Evolutionary conservation across 176 grass and related monocot species (phyloP), one percentile per base, ranked within the genome.

Genomic region (Cocos nucifera): DNA sequence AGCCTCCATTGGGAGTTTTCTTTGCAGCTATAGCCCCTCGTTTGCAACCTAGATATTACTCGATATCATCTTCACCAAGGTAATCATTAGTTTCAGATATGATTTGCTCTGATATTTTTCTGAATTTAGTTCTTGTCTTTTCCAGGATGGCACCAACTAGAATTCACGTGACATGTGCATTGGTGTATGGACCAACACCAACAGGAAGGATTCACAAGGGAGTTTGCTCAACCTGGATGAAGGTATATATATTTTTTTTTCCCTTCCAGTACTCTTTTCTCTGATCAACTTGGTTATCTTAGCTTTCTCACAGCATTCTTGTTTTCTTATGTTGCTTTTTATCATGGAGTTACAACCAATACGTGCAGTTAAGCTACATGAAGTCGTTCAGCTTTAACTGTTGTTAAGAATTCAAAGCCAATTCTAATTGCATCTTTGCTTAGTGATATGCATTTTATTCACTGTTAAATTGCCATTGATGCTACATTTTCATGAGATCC

Each of bases 151-250:
- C 74, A 35, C 71, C 83, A 1, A 74, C 80, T 21, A 95, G 86
- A 62, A 90, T 90, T 67, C 90, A 95, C 69, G 86, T 95, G 19
- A 95, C 90, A 57, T 95, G 83, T 35, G 86, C 86, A 1, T 82
- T 89, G 58, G 86, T 90, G 58, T 59, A 84, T 57, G 83, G 82
- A 67, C 77, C 67, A 44, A 95, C 80, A 54, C 86, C 90, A 1
- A 50, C 83, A 61, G 90, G 86, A 69, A 73, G 86, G 74, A 65
- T 95, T 65, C 86, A 95, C 52, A 95, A 84, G 77, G 90, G 90
- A 71, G 73, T 95, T 24, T 89, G 86, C 68, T 95, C 90, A 63
- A 89, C 86, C 53, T 95, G 86, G 90, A 95, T 95, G 63, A 89
- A 89, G 90, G 90, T 95, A 84, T 63, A 58, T 63, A n/a, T n/a